Base-by-base conservation (phyloP, 75 land plant species). In the Picea glauca region DNA sequence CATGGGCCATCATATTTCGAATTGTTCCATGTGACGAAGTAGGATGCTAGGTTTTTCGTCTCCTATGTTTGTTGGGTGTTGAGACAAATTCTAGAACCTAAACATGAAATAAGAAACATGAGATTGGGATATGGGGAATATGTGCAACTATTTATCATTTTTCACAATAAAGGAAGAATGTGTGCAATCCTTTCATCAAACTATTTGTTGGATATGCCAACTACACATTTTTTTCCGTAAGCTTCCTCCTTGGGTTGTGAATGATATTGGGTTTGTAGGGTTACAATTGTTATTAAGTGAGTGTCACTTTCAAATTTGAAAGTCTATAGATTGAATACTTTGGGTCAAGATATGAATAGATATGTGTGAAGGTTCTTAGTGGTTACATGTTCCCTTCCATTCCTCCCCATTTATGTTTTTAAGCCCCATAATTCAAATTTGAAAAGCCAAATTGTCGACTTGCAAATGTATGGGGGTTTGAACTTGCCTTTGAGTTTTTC, bases 381-480 rank as follows among this genome's bases (percentile, higher is more conserved):
- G 7, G 50, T 46, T 46, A 0, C 8, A 6, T 4, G 43, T 30
- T 58, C 18, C 23, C 74, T 23, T 79, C 59, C 58, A 58, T 46
- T 9, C 33, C 31, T 14, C 81, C 82, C 23, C 50, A 14, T 21
- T 82, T 18, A 9, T 74, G 60, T 13, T 91, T 83, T 62, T 83
- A 80, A 6, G 87, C 72, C 72, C 88, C 90, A 80, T 90, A 94
- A 66, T 86, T 81, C 43, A 40, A 40, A 40, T 40, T 0, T 46
- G 50, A 46, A 46, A 0, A 46, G 8, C 5, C 7, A 46, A 7
- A 43, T 0, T 43, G 5, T 5, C 3, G 46, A 5, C 46, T 43
- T 43, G 46, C 46, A 43, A 46, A 46, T 6, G 7, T 46, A 5
- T 46, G 6, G 7, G 8, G 4, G 4, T 40, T 46, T 46, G 7